Conservation (phyloP, 1,284 basidiomycete species). For the Microbotryomycetes sp. region DNA sequence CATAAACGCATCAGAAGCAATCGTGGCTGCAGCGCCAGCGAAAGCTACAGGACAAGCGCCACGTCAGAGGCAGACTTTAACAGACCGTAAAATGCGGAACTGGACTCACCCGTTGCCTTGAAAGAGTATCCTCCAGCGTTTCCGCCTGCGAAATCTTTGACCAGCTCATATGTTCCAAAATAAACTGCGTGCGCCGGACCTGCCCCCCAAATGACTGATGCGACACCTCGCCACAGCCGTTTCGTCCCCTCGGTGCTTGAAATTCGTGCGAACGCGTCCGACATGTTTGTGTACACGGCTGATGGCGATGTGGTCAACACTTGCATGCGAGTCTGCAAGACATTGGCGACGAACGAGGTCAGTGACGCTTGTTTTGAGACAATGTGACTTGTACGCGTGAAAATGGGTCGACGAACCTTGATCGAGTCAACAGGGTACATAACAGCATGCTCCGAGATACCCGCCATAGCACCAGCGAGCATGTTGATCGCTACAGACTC, state of each 20-base stretch:
- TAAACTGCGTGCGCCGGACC: constrained; percentile 98
- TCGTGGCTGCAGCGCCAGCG: constrained; percentile 90
- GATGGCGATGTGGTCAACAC: constrained; percentile 73
- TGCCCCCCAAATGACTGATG: constrained; percentile 93
- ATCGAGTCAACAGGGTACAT: constrained; percentile 99
- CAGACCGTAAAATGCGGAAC: neutral
- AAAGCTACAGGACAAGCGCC: constrained; percentile 52
- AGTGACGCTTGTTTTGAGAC: no score
- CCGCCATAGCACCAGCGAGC: constrained; percentile 93
- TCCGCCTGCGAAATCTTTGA: constrained; percentile 88
- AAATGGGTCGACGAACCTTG: constrained; percentile 55
- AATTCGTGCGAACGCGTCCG: constrained; percentile 81
- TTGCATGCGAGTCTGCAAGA: constrained; percentile 90
- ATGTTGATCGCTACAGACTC: constrained; percentile 65
- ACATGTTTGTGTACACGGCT: constrained; percentile 79
- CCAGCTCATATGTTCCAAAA: constrained; percentile 91
- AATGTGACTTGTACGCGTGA: neutral
- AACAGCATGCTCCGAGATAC: constrained; percentile 97
- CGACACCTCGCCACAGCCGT: constrained; percentile 91
- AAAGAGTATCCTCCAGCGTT: constrained; percentile 75
- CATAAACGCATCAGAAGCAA: constrained; percentile 95
- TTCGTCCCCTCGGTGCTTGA: constrained; percentile 86
- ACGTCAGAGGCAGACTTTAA: neutral
- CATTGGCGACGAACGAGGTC: neutral
- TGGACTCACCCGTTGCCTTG: constrained; percentile 58